A percentile compares a stretch with the other conserved stretches of the same genome.
Evolutionary conservation across 805 yeast species (phyloP).

Genomic region (Wickerhamomyces bovis): DNA sequence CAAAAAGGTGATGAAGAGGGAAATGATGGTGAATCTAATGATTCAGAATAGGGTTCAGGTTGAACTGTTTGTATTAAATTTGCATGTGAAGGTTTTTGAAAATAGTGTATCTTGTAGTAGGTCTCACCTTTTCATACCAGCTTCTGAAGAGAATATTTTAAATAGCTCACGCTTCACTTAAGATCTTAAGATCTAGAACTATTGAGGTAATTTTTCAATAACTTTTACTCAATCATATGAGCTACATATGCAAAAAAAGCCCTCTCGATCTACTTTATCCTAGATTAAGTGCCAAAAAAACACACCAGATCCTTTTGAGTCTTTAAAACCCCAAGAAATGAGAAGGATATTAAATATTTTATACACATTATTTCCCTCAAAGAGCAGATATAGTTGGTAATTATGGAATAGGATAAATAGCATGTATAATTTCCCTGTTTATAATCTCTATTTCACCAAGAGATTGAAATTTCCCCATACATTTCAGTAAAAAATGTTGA

Average conservation of each 20-base stretch:
- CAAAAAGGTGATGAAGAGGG: conserved; percentile 7
- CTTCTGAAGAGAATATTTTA: no score
- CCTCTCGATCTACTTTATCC: neutral
- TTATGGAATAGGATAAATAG: no score
- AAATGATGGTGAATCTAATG: neutral
- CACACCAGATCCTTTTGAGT: neutral
- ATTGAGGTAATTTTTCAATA: no score
- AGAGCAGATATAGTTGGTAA: no score
- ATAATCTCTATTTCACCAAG: no score
- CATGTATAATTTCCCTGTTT: no score
- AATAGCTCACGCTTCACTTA: neutral
- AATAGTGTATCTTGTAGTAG: no score
- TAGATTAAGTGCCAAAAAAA: neutral
- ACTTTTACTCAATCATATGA: neutral
- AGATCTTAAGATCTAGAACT: no score
- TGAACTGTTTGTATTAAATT: neutral
- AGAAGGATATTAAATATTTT: no score
- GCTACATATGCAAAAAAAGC: neutral
- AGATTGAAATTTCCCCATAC: neutral
- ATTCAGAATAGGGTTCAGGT: neutral
- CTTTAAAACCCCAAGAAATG: neutral
- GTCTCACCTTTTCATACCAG: no score
- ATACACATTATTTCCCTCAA: no score
- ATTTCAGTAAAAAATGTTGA: conserved; percentile 4
- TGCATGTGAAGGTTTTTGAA: neutral